A percentile compares a stretch with the other conserved stretches of the same genome.
phyloP scores from a whole-genome alignment of 352 stramenopile species.

The Pythium vanterpoolii region DNA sequence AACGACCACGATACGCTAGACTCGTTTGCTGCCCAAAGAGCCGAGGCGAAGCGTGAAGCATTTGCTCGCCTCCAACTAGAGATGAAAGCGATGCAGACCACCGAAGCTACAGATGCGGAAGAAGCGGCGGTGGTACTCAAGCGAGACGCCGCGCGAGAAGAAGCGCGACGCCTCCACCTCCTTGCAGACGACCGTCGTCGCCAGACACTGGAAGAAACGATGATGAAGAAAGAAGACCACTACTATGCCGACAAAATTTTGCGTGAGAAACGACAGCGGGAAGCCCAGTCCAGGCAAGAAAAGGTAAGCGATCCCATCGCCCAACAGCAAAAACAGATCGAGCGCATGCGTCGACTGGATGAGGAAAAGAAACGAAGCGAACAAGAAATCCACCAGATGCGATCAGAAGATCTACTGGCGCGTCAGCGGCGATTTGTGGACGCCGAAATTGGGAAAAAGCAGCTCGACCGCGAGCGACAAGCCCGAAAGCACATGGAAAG shows the following conservation, averaged over 20 bases:
- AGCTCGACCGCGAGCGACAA: constrained; percentile 34
- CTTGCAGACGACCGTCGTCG: constrained; percentile 24
- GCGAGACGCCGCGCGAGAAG: constrained; percentile 22
- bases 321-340: constrained; percentile 44
- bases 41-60: constrained; percentile 20
- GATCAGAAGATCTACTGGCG: constrained; percentile 43
- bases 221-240: constrained; percentile 50
- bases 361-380: constrained; percentile 31
- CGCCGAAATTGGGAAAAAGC: constrained; percentile 26
- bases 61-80: constrained; percentile 31
- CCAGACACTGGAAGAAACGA: constrained; percentile 32
- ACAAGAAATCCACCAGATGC: constrained; percentile 36
- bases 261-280: constrained; percentile 27
- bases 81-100: constrained; percentile 25
- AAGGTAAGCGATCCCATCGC: constrained; percentile 31
- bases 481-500: constrained; percentile 41
- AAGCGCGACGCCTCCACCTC: constrained; percentile 29
- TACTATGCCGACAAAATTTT: constrained; percentile 54
- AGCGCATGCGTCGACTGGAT: constrained; percentile 39
- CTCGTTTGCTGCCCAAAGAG: constrained; percentile 17
- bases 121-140: constrained; percentile 8
- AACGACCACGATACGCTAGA: constrained; percentile 40
- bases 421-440: constrained; percentile 42
- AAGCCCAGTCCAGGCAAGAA: constrained; percentile 17
- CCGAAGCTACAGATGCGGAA: constrained; percentile 11